phyloP scores from a whole-genome alignment of 176 grass and related monocot genomes.

The Oryza meyeriana region DNA sequence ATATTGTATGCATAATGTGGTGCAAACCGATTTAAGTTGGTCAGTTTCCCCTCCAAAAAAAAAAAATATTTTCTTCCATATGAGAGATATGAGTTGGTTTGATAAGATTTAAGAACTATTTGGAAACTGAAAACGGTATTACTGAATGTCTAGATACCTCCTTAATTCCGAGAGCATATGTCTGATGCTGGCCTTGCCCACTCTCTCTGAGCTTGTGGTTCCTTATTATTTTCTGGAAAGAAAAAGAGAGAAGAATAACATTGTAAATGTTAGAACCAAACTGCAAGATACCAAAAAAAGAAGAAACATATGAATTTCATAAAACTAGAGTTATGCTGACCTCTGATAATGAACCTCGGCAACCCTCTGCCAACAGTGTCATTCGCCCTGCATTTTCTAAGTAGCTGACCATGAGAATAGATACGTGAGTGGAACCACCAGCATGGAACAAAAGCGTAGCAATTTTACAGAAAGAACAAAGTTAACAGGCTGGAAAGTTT shows the following conservation, averaged over 20 bases:
- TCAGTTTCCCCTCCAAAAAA: background rate
- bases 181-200: slow-evolving; percentile 92
- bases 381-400: slow-evolving; percentile 66
- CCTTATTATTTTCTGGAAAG: slow-evolving; percentile 77
- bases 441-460: background rate
- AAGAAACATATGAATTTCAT: background rate
- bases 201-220: slow-evolving; percentile 80
- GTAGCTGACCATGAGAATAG: slow-evolving; percentile 58
- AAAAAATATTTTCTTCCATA: background rate
- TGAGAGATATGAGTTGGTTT: background rate
- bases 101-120: slow-evolving; percentile 3
- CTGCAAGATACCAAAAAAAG: slow-evolving; percentile 18
- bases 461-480: background rate
- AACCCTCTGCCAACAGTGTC: slow-evolving; percentile 93
- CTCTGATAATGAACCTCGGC: slow-evolving; percentile 97
- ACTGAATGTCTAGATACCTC: slow-evolving; percentile 53
- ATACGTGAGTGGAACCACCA: slow-evolving; percentile 26
- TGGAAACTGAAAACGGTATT: background rate
- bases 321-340: slow-evolving; percentile 38
- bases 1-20: background rate
- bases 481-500: background rate
- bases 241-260: slow-evolving; percentile 21
- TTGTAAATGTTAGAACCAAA: background rate
- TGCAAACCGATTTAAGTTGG: background rate
- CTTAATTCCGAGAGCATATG: slow-evolving; percentile 96